phyloP scores from a whole-genome alignment of 352 stramenopile species.

The Phytophthora sp. region DNA sequence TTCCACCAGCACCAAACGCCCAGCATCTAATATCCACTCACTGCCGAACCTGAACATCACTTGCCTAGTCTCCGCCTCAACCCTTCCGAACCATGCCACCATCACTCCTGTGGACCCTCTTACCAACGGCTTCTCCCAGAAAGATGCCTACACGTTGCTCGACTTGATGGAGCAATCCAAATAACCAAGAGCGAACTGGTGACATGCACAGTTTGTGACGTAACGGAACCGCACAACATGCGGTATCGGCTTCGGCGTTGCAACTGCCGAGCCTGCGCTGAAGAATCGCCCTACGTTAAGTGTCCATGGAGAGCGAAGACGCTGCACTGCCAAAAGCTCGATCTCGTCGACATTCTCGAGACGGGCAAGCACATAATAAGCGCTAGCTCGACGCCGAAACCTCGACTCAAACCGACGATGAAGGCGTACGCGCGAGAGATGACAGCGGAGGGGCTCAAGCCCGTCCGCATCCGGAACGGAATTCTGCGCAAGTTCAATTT shows the following conservation, averaged over 20 bases:
- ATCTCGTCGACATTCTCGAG: neutral
- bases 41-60: neutral
- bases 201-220: neutral
- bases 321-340: neutral
- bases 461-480: neutral
- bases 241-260: conserved; percentile 1
- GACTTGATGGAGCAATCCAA: neutral
- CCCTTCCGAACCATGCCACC: neutral
- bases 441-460: neutral
- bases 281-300: neutral
- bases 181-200: conserved; percentile 8
- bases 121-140: neutral
- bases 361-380: neutral
- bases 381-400: neutral
- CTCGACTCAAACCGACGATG: neutral
- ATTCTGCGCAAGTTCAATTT: neutral
- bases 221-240: conserved; percentile 1
- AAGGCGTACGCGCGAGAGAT: conserved; percentile 4
- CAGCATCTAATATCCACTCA: neutral
- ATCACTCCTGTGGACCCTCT: conserved; percentile 1
- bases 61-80: neutral
- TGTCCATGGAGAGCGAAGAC: conserved; percentile 3
- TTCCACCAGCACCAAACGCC: neutral
- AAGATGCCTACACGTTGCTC: conserved; percentile 1
- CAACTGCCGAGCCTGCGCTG: neutral